phyloP scores from a whole-genome alignment of 371 early-diverging fungal genomes.

The Actinomortierella ambigua region DNA sequence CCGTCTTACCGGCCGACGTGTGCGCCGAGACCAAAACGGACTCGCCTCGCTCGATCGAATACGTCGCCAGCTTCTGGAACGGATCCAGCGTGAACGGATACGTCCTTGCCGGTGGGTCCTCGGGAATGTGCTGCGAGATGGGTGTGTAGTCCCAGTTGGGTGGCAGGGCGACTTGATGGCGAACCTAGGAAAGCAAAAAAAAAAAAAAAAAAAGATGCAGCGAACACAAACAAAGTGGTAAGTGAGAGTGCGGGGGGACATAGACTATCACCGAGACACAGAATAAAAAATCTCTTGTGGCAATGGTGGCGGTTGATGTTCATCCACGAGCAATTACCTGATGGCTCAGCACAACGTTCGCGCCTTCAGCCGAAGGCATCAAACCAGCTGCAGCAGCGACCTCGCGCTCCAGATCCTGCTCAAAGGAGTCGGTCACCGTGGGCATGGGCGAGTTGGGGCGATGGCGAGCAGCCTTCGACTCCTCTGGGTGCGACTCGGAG shows the following conservation, averaged over 20 bases:
- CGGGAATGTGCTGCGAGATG: conserved; percentile 82
- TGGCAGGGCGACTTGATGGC: conserved; percentile 97
- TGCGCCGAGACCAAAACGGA: conserved; percentile 99
- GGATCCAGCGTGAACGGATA: conserved; percentile 98
- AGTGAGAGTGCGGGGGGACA: no score
- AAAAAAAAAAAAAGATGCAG: neutral
- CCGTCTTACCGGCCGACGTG: conserved; percentile 99
- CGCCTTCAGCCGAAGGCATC: conserved; percentile 61
- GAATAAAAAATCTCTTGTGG: no score
- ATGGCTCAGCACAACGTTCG: conserved; percentile 59
- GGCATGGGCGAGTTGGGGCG: conserved; percentile 43
- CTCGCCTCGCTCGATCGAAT: conserved; percentile 94
- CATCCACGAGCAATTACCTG: conserved; percentile 48
- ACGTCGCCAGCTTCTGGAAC: conserved; percentile 95
- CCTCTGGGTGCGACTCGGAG: conserved; percentile 15
- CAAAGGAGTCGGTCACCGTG: conserved; percentile 82
- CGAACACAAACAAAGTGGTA: no score
- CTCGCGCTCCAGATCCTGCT: conserved; percentile 76
- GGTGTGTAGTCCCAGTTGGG: conserved; percentile 87
- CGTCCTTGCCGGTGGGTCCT: conserved; percentile 81
- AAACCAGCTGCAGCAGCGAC: conserved; percentile 72
- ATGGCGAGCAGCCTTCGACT: conserved; percentile 9
- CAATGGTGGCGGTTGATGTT: no score
- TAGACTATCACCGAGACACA: no score
- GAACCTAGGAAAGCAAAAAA: conserved; percentile 56